Evolutionary conservation across 139 green algal species (phyloP).

Genomic region (Ettlia oleoabundans): DNA sequence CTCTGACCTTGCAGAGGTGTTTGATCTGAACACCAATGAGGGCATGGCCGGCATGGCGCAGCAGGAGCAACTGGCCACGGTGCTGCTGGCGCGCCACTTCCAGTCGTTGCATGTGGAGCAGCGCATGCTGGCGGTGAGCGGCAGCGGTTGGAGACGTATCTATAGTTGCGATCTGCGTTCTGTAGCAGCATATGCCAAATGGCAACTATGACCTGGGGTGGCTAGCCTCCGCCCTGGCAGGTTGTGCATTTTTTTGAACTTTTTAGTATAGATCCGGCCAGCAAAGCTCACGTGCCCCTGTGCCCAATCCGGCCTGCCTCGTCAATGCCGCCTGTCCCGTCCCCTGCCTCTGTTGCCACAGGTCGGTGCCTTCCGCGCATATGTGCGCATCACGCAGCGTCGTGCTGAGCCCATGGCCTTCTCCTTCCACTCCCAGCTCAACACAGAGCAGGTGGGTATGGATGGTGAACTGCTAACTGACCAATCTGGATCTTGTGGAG

Average conservation of each 20-base stretch:
- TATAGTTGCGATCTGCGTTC: background rate
- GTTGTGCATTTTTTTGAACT: too few relatives aligned
- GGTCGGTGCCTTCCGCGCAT: conserved; percentile 19
- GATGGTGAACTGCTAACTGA: background rate
- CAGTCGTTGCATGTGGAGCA: conserved; percentile 29
- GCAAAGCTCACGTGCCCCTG: too few relatives aligned
- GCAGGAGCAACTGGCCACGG: conserved; percentile 20
- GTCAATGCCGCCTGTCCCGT: too few relatives aligned
- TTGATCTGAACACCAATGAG: conserved; percentile 27
- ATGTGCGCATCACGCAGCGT: conserved; percentile 14
- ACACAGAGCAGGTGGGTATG: conserved; percentile 9
- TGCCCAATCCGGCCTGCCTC: too few relatives aligned
- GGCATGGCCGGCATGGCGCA: conserved; percentile 17
- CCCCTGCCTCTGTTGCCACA: background rate
- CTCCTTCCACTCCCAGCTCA: conserved; percentile 1
- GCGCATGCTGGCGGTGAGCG: conserved; percentile 18
- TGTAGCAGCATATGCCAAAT: background rate
- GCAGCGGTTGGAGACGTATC: background rate
- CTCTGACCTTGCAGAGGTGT: background rate
- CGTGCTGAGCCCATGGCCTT: conserved; percentile 22
- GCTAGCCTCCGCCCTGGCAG: too few relatives aligned
- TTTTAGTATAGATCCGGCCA: too few relatives aligned
- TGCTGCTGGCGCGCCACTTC: conserved; percentile 24
- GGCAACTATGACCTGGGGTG: too few relatives aligned
- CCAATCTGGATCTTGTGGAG: background rate